Percentiles rank a stretch among this genome's conserved stretches.
Evolutionary conservation across 2,329 filamentous ascomycete species (phyloP).

Genomic region (Hypoxylon sp.): DNA sequence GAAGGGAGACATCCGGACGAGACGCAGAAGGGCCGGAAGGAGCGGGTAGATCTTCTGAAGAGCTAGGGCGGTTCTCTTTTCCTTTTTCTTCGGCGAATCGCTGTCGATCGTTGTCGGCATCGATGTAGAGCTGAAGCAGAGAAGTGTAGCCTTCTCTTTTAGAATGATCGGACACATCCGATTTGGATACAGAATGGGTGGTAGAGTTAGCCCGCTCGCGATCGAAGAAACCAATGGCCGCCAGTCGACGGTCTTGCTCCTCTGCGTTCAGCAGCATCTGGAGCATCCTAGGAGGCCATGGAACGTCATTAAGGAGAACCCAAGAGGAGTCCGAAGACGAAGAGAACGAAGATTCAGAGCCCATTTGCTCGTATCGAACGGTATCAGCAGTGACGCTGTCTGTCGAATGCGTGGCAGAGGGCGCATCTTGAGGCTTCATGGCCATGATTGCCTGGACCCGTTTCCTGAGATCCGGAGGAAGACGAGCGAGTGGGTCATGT

Average conservation of each 20-base stretch:
- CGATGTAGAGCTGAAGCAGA: conserved; percentile 20
- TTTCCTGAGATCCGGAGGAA: conserved; percentile 15
- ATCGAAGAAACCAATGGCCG: not conserved
- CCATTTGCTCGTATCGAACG: conserved; percentile 19
- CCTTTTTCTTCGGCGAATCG: not conserved
- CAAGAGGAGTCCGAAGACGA: conserved; percentile 29
- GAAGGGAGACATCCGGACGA: not conserved
- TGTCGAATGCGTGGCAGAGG: not conserved
- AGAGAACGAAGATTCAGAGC: conserved; percentile 8
- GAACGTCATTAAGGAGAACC: conserved; percentile 24
- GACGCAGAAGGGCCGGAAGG: conserved; percentile 2
- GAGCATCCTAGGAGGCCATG: conserved; percentile 25
- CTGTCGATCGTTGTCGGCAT: conserved; percentile 17
- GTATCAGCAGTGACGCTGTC: conserved; percentile 14
- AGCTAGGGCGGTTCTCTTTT: conserved; percentile 4
- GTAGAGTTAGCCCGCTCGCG: not conserved
- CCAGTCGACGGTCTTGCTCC: conserved; percentile 6
- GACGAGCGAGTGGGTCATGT: conserved; percentile 16
- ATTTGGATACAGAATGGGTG: conserved; percentile 9
- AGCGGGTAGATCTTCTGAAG: conserved; percentile 3
- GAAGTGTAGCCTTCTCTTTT: conserved; percentile 8
- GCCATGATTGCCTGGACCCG: conserved; percentile 17
- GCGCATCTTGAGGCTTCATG: conserved; percentile 4
- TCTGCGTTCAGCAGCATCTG: conserved; percentile 24
- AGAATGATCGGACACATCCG: conserved; percentile 12